Evolutionary conservation across 331 rosid species (phyloP).

Genomic region (Prunus yedoensis): DNA sequence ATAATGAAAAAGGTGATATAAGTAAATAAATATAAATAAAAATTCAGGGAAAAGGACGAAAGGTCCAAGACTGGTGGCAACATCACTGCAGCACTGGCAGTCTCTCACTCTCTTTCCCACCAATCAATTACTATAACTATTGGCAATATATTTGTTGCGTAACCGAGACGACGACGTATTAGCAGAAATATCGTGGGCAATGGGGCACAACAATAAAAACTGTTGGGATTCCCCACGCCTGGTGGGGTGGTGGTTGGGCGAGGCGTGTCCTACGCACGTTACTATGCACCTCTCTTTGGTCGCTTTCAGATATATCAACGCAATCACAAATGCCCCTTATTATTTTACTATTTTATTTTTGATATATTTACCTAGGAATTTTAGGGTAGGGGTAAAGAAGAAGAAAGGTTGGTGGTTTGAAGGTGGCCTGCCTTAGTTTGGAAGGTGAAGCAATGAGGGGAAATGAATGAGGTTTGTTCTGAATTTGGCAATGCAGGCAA

Average conservation of each 20-base stretch:
- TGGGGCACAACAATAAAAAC: neutral
- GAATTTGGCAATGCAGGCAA: neutral
- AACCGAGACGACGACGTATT: constrained; percentile 29
- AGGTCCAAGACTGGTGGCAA: neutral
- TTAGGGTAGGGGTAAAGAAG: neutral
- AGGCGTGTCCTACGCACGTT: constrained; percentile 39
- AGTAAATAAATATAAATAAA: neutral
- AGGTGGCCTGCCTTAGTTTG: neutral
- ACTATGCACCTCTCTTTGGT: constrained; percentile 24
- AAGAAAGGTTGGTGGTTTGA: neutral
- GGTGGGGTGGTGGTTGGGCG: constrained; percentile 36
- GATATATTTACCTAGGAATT: neutral
- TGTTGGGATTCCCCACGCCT: constrained; percentile 27
- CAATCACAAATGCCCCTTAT: neutral
- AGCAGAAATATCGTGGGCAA: constrained; percentile 14
- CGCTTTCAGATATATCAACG: constrained; percentile 21
- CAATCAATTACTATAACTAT: neutral
- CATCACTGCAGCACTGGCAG: neutral
- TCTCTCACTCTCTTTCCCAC: neutral
- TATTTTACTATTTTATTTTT: neutral
- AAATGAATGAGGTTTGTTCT: constrained; percentile 4
- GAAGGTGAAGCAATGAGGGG: constrained; percentile 8
- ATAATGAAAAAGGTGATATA: too few relatives aligned
- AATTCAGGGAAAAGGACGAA: neutral
- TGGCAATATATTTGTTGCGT: constrained; percentile 6